Conservation (phyloP, 148 eudicot genomes). For the Silene uniflora region DNA sequence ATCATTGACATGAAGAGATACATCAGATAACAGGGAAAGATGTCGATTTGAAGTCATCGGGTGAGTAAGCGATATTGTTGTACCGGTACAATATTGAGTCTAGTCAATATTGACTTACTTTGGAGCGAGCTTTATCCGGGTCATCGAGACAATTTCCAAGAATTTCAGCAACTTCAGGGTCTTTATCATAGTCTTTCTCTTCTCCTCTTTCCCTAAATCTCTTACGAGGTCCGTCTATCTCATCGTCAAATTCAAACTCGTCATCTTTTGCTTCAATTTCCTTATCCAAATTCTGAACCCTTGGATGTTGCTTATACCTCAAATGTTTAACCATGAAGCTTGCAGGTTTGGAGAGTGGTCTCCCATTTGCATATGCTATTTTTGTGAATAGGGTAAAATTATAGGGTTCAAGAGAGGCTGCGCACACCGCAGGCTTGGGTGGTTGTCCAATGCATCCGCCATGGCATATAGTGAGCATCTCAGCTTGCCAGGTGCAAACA, state of each 20-base stretch:
- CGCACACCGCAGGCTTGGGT: slow-evolving; percentile 11
- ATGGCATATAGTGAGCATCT: slow-evolving; percentile 23
- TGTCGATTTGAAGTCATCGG: too few species aligned
- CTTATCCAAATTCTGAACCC: slow-evolving; percentile 21
- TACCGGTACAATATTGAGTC: too few species aligned
- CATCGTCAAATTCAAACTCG: slow-evolving; percentile 44
- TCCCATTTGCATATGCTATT: slow-evolving; percentile 15
- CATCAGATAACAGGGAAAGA: not conserved
- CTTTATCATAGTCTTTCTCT: slow-evolving; percentile 68
- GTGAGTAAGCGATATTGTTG: too few species aligned
- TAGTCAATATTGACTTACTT: slow-evolving; percentile 29
- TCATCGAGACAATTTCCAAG: slow-evolving; percentile 75
- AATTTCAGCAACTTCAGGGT: slow-evolving; percentile 91
- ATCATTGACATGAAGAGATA: not conserved
- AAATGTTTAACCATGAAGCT: slow-evolving; percentile 4
- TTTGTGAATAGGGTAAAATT: slow-evolving; percentile 11
- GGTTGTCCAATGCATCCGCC: slow-evolving; percentile 16
- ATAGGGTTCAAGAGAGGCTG: not conserved
- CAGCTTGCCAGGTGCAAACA: too few species aligned
- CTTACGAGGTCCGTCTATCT: slow-evolving; percentile 33
- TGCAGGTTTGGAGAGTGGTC: slow-evolving; percentile 7
- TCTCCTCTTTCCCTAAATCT: slow-evolving; percentile 41
- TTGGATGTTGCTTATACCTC: not conserved
- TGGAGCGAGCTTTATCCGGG: slow-evolving; percentile 66
- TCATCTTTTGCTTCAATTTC: slow-evolving; percentile 26